Conservation (phyloP, 2,329 filamentous ascomycete species). For the Penicillium crustosum region DNA sequence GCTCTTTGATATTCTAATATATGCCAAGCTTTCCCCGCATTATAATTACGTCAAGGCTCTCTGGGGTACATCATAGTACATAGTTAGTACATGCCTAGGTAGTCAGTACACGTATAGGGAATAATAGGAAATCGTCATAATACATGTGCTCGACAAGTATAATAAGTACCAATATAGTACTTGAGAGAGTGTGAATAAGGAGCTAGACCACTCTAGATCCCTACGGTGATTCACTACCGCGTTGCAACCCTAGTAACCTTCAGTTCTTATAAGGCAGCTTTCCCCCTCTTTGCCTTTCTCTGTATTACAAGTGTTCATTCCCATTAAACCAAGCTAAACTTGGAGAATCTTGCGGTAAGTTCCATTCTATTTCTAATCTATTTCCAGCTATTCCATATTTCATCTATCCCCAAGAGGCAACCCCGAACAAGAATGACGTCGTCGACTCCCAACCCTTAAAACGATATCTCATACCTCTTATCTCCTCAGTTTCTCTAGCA, state of each 20-base stretch:
- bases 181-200: not conserved
- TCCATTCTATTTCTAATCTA: not conserved
- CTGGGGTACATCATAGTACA: not conserved
- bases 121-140: not conserved
- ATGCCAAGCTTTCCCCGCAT: constrained; percentile 27
- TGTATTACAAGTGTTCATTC: not conserved
- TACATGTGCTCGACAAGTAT: not conserved
- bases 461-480: not conserved
- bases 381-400: not conserved
- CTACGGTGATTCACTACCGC: not conserved
- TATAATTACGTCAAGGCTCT: constrained; percentile 19
- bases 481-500: not conserved
- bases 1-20: not conserved
- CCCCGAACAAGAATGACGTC: constrained; percentile 23
- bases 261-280: not conserved
- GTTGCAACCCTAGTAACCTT: not conserved
- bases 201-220: not conserved
- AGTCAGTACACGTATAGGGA: no score
- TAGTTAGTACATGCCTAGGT: not conserved
- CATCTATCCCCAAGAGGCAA: not conserved
- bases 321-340: not conserved
- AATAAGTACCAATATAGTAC: not conserved
- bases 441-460: constrained; percentile 16
- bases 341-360: not conserved
- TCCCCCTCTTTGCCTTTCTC: not conserved